A percentile compares a stretch with the other conserved stretches of the same genome.
These are phyloP conservation scores for Antitrichia curtipendula DNA, from an alignment of 225 moss, liverwort and hornwort genomes.

Conservation along the genomic window DNA sequence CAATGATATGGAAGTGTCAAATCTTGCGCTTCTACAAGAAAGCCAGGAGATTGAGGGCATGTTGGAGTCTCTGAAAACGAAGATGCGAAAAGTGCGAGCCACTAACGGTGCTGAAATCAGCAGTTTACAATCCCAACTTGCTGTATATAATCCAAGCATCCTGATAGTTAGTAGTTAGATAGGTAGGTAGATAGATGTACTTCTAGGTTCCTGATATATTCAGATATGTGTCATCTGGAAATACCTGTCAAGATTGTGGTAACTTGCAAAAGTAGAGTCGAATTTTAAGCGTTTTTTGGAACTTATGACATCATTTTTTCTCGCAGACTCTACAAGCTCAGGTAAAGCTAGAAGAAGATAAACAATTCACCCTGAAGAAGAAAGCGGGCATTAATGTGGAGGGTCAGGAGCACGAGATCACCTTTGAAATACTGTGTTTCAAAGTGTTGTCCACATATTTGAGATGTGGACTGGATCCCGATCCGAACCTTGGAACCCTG, in stretches of 20 bases:
- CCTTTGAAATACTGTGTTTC: neutral
- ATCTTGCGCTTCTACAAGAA: neutral
- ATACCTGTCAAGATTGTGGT: neutral
- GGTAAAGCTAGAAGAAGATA: neutral
- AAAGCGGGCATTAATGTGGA: neutral
- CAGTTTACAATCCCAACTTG: neutral
- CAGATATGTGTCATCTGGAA: neutral
- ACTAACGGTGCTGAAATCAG: neutral
- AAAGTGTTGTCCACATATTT: neutral
- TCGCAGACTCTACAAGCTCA: neutral
- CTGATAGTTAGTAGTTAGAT: neutral
- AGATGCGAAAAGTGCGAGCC: neutral
- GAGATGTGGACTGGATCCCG: neutral
- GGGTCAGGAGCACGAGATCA: neutral
- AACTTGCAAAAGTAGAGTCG: neutral
- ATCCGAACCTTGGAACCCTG: neutral
- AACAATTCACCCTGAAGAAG: neutral
- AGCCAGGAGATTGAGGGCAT: neutral
- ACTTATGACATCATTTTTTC: neutral
- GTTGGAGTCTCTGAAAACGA: neutral
- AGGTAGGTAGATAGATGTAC: neutral
- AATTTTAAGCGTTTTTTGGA: neutral
- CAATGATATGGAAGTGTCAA: neutral
- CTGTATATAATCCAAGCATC: neutral
- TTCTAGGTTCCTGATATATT: neutral